Percentiles rank a stretch among this genome's conserved stretches.
Conservation (phyloP, 2,329 filamentous ascomycete species). For the Furcasterigmium sp. region DNA sequence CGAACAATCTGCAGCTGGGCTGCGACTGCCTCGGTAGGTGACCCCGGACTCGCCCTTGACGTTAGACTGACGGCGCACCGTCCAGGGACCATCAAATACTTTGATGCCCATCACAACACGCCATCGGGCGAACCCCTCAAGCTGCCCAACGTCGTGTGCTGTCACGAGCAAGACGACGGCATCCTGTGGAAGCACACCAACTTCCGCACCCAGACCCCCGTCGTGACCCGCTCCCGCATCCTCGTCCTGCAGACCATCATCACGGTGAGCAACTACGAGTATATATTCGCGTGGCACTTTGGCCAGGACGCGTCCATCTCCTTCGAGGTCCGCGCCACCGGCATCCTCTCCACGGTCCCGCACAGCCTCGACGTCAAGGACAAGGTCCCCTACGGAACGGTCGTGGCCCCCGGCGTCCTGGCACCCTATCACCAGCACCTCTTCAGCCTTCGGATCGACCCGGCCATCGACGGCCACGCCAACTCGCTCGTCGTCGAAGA, state of each 20-base stretch:
- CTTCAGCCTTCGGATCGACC: conserved; percentile 53
- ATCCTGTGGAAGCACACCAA: conserved; percentile 40
- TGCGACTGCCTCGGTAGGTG: conserved; percentile 41
- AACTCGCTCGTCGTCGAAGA: conserved; percentile 34
- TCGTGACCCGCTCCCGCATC: conserved; percentile 52
- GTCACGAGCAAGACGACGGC: conserved; percentile 44
- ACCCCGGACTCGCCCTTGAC: background rate
- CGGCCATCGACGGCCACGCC: conserved; percentile 45
- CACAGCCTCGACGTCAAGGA: conserved; percentile 42
- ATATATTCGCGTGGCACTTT: conserved; percentile 45
- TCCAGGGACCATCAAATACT: conserved; percentile 13
- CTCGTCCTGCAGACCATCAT: conserved; percentile 64
- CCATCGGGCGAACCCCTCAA: conserved; percentile 37
- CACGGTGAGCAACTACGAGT: conserved; percentile 55
- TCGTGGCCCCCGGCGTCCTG: conserved; percentile 52
- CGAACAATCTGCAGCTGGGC: conserved; percentile 38
- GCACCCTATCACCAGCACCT: conserved; percentile 60
- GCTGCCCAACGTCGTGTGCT: conserved; percentile 45
- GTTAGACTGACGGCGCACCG: too few relatives aligned
- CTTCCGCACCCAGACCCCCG: conserved; percentile 35
- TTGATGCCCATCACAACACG: conserved; percentile 43
- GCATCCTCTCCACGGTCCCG: conserved; percentile 50
- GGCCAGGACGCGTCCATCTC: conserved; percentile 45
- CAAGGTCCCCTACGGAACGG: conserved; percentile 42
- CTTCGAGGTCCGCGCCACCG: conserved; percentile 44